Evolutionary conservation across 2,329 filamentous ascomycete species (phyloP).

Genomic region (Aureobasidium namibiae): DNA sequence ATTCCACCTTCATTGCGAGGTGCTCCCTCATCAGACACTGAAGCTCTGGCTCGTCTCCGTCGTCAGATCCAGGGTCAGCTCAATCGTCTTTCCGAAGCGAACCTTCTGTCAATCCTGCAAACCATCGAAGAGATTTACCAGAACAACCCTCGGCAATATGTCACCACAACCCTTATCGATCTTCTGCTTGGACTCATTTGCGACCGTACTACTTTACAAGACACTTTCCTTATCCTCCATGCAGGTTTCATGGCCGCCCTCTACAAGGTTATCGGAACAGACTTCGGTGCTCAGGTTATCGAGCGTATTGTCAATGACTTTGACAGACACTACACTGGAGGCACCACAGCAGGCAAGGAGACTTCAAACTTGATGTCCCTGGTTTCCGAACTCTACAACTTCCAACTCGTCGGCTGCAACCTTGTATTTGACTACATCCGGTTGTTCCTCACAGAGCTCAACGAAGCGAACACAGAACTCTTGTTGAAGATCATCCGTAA

Average conservation of each 20-base stretch:
- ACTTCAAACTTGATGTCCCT: slow-evolving; percentile 72
- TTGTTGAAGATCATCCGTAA: slow-evolving; percentile 74
- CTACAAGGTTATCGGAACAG: slow-evolving; percentile 78
- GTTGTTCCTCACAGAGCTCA: slow-evolving; percentile 63
- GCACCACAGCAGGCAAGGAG: slow-evolving; percentile 50
- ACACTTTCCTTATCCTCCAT: slow-evolving; percentile 84
- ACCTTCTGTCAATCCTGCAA: slow-evolving; percentile 72
- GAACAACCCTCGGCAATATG: slow-evolving; percentile 75
- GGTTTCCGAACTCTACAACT: slow-evolving; percentile 81
- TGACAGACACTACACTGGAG: slow-evolving; percentile 51
- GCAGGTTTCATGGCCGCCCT: slow-evolving; percentile 83
- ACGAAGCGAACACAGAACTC: slow-evolving; percentile 81
- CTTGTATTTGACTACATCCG: slow-evolving; percentile 89
- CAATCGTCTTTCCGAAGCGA: slow-evolving; percentile 88
- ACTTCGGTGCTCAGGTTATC: slow-evolving; percentile 81
- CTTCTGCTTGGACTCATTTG: slow-evolving; percentile 71
- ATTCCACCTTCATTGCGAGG: slow-evolving; percentile 77
- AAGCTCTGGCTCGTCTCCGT: slow-evolving; percentile 60
- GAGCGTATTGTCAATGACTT: slow-evolving; percentile 72
- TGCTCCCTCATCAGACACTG: slow-evolving; percentile 53
- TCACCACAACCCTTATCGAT: slow-evolving; percentile 72
- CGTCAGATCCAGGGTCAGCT: slow-evolving; percentile 80
- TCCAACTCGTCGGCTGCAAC: slow-evolving; percentile 74
- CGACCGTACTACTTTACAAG: slow-evolving; percentile 68
- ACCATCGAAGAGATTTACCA: slow-evolving; percentile 79